Evolutionary conservation across 345 rosid genomes (phyloP).

Genomic region (Garcia nutans): DNA sequence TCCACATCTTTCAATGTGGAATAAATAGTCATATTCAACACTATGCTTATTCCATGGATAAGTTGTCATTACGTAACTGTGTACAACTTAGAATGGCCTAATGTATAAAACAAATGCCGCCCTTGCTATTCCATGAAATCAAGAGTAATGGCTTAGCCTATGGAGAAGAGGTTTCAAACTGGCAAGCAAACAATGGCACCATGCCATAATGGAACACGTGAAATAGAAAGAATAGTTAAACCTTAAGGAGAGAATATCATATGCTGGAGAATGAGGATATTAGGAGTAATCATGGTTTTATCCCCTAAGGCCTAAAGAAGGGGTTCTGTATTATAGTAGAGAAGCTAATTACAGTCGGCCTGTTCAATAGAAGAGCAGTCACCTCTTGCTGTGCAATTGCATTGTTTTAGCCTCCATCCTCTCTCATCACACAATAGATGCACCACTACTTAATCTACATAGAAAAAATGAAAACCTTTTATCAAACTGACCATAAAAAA

Average conservation of each 20-base stretch:
- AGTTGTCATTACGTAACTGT: too few relatives aligned
- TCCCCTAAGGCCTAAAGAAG: too few relatives aligned
- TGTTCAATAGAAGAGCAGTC: conserved; percentile 7
- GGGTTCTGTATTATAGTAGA: not conserved
- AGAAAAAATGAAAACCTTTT: not conserved
- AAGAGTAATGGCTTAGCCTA: not conserved
- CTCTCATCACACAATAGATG: conserved; percentile 81
- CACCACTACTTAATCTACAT: conserved; percentile 55
- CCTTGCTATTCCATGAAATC: not conserved
- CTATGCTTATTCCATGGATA: not conserved
- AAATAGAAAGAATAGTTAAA: not conserved
- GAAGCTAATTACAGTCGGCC: not conserved
- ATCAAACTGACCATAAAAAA: conserved; percentile 17
- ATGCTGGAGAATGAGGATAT: not conserved
- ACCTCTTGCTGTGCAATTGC: conserved; percentile 55
- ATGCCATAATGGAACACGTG: not conserved
- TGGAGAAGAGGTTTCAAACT: not conserved
- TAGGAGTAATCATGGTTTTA: not conserved
- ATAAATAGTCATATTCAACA: too few relatives aligned
- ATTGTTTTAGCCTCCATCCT: conserved; percentile 62
- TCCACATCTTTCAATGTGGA: too few relatives aligned
- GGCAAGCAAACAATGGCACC: not conserved
- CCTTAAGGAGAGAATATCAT: not conserved
- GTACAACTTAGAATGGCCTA: not conserved
- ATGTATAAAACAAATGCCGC: not conserved